phyloP scores from a whole-genome alignment of 495 filamentous ascomycete species.

The Hyaloscypha bicolor region DNA sequence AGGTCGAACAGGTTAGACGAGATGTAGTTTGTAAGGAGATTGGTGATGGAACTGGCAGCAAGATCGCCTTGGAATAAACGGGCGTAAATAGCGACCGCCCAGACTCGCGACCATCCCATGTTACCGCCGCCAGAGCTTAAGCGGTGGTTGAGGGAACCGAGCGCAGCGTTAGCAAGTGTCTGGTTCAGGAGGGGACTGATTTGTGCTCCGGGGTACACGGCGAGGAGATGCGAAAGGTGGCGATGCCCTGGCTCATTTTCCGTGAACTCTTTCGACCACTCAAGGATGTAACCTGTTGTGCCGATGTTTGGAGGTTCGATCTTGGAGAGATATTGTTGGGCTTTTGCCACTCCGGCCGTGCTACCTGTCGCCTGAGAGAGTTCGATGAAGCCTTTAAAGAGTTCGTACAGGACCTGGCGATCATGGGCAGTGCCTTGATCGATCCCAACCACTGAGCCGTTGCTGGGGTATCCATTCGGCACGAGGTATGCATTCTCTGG shows the following conservation, averaged over 20 bases:
- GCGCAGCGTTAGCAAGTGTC: conserved; percentile 11
- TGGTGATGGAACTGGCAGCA: conserved; percentile 17
- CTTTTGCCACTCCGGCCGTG: background rate
- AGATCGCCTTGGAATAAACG: conserved; percentile 43
- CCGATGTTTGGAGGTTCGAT: background rate
- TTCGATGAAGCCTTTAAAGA: background rate
- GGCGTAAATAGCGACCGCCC: conserved; percentile 40
- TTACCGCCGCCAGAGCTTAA: conserved; percentile 42
- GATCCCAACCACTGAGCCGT: background rate
- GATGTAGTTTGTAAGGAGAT: conserved; percentile 4
- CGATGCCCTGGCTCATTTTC: conserved; percentile 48
- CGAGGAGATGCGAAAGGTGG: conserved; percentile 45
- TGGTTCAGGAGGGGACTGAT: conserved; percentile 27
- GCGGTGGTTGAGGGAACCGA: conserved; percentile 40
- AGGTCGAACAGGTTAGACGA: conserved; percentile 8
- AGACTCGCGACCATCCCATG: conserved; percentile 36
- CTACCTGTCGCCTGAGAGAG: background rate
- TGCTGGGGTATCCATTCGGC: background rate
- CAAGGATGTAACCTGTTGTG: conserved; percentile 40
- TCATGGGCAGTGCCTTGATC: background rate
- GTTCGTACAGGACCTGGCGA: background rate
- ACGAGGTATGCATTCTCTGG: background rate
- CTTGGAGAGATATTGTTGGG: background rate
- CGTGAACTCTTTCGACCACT: conserved; percentile 44
- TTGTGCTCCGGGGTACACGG: conserved; percentile 35